phyloP scores from a whole-genome alignment of 805 yeast species.

The Myxozyma neotropica region DNA sequence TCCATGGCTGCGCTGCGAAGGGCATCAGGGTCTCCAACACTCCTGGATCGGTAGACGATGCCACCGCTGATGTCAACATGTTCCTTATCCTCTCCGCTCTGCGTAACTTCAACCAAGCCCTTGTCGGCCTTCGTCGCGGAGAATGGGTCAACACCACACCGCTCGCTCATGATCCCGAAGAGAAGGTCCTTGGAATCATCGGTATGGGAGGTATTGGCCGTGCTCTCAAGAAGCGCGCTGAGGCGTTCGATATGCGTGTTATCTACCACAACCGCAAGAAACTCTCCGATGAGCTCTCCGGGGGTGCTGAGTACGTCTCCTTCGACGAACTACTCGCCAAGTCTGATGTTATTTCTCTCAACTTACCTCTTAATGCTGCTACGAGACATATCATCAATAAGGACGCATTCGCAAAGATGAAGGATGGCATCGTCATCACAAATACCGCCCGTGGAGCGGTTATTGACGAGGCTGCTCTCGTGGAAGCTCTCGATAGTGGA shows the following conservation, averaged over 20 bases:
- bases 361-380: conserved; percentile 71
- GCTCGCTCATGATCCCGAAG: conserved; percentile 74
- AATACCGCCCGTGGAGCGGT: conserved; percentile 91
- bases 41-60: conserved; percentile 65
- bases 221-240: conserved; percentile 68
- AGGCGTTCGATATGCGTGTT: conserved; percentile 77
- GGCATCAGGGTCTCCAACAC: conserved; percentile 65
- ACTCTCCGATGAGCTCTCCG: conserved; percentile 63
- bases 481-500: conserved; percentile 55
- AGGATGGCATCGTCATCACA: conserved; percentile 73
- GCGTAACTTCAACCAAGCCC: conserved; percentile 67
- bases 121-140: conserved; percentile 56
- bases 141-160: conserved; percentile 64
- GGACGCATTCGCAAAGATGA: conserved; percentile 65
- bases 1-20: conserved; percentile 53
- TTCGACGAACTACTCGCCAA: conserved; percentile 65
- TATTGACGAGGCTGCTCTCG: conserved; percentile 59
- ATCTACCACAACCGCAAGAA: conserved; percentile 71
- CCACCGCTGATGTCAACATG: conserved; percentile 74
- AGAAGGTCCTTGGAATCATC: conserved; percentile 73
- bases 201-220: conserved; percentile 93
- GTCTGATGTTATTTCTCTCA: conserved; percentile 72
- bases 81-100: conserved; percentile 63
- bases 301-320: conserved; percentile 68
- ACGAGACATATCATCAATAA: conserved; percentile 72